A percentile compares a stretch with the other conserved stretches of the same genome.
phyloP scores from a whole-genome alignment of 257 asterid species.

The Solanum verrucosum region DNA sequence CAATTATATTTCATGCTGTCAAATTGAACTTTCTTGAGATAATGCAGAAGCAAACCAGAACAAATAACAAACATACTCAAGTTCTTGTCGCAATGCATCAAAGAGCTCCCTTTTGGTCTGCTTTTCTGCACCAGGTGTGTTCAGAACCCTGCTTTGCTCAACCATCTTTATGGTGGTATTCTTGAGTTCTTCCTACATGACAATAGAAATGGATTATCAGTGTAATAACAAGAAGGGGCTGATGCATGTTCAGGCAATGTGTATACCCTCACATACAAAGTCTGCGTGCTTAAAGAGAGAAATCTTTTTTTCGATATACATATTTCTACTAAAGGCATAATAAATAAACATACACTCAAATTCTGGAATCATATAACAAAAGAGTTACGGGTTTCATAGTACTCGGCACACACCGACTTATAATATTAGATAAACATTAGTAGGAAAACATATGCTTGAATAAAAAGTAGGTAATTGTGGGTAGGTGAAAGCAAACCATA shows the following conservation, averaged over 20 bases:
- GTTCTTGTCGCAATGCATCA: slow-evolving; percentile 93
- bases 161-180: slow-evolving; percentile 25
- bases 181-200: slow-evolving; percentile 71
- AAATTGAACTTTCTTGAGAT: background rate
- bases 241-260: background rate
- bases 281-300: background rate
- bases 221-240: background rate
- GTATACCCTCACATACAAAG: background rate
- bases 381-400: background rate
- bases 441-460: background rate
- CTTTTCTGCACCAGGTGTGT: slow-evolving; percentile 90
- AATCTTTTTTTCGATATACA: background rate
- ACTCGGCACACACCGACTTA: background rate
- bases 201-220: background rate
- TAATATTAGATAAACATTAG: background rate
- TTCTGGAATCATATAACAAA: background rate
- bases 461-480: background rate
- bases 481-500: slow-evolving; percentile 14
- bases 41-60: background rate
- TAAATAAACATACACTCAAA: background rate
- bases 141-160: slow-evolving; percentile 94
- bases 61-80: slow-evolving; percentile 51
- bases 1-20: background rate
- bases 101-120: slow-evolving; percentile 95
- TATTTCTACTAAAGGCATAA: background rate